Base-by-base conservation (phyloP, 2,329 filamentous ascomycete genomes). In the Apiospora koreana region DNA sequence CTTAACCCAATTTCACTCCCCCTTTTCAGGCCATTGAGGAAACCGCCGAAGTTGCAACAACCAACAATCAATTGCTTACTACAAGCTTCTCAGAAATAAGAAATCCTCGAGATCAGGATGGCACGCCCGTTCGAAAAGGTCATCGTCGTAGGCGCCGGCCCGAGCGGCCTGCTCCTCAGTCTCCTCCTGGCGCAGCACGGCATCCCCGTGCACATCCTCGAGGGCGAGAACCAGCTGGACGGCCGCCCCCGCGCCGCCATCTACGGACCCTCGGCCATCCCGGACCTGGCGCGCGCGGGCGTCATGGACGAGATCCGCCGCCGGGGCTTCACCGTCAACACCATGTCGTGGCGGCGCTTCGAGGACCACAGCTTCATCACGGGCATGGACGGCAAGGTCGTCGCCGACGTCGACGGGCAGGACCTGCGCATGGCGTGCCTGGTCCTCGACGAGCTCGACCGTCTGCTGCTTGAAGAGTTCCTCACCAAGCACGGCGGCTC, bases 181-280 rank as follows among this genome's bases (percentile, higher is more conserved):
- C 80, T 89, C 2, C 82, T 89, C 2, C 83, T 90, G 8, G 82
- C 86, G 25, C 84, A 86, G 73, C 82, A 86, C 68, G 82, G 83
- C 62, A 87, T 90, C 71, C 79, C 82, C 41, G 84, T 87, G 58
- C 85, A 84, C 31, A 81, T 90, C 28, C 81, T 91, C 68, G 89
- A 92, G 74, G 85, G 85, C 2, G 83, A 85, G 1, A 77, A 82
- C 35, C 81, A 85, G 69, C 82, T 91, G 64, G 87, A 90, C 79
- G 82, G 86, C 70, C 87, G 88, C 70, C 89, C 89, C 0, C 87
- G 89, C 38, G 89, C 89, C 18, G 87, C 89, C 2, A 88, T 91
- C 78, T 91, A 91, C 76, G 87, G 86, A 3, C 83, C 87, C 0
- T 84, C 88, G 0, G 88, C 88, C 1, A 85, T 89, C 58, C 86